Evolutionary conservation across 257 asterid genomes (phyloP).

Genomic region (Anisodus tanguticus): DNA sequence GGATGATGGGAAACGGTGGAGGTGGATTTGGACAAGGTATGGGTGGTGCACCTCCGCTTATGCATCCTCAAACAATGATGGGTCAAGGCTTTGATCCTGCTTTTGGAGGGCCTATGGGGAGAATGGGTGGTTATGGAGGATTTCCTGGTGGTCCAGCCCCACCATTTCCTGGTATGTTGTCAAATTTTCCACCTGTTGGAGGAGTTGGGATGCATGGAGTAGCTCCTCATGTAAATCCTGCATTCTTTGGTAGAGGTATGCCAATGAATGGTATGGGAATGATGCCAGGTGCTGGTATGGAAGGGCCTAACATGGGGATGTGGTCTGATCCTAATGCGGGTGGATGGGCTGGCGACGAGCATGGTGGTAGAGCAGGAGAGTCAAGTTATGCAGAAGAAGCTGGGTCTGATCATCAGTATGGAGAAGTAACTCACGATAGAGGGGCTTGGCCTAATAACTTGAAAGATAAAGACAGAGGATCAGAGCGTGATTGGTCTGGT

Average conservation of each 20-base stretch:
- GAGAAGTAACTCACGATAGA: conserved; percentile 77
- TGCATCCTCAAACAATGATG: conserved; percentile 94
- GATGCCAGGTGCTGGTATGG: conserved; percentile 81
- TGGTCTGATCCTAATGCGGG: conserved; percentile 83
- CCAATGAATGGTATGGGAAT: conserved; percentile 86
- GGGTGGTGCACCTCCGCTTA: conserved; percentile 71
- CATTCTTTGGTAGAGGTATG: conserved; percentile 94
- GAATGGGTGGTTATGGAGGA: conserved; percentile 86
- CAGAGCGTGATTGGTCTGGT: conserved; percentile 86
- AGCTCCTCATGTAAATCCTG: conserved; percentile 97
- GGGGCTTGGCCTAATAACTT: conserved; percentile 65
- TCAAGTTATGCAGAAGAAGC: conserved; percentile 92
- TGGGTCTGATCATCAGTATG: conserved; percentile 85
- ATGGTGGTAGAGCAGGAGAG: conserved; percentile 84
- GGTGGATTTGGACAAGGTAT: conserved; percentile 80
- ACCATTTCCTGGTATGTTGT: conserved; percentile 72
- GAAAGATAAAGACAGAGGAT: conserved; percentile 78
- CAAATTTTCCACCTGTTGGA: conserved; percentile 79
- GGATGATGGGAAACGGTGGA: conserved; percentile 62
- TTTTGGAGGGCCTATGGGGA: conserved; percentile 90
- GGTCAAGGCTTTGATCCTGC: conserved; percentile 92
- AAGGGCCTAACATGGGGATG: conserved; percentile 84
- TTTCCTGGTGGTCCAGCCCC: conserved; percentile 76
- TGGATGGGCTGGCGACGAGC: conserved; percentile 91
- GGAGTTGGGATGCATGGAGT: conserved; percentile 86